phyloP scores from a whole-genome alignment of 768 basidiomycete genomes.

The Hygrocybe coccinea region DNA sequence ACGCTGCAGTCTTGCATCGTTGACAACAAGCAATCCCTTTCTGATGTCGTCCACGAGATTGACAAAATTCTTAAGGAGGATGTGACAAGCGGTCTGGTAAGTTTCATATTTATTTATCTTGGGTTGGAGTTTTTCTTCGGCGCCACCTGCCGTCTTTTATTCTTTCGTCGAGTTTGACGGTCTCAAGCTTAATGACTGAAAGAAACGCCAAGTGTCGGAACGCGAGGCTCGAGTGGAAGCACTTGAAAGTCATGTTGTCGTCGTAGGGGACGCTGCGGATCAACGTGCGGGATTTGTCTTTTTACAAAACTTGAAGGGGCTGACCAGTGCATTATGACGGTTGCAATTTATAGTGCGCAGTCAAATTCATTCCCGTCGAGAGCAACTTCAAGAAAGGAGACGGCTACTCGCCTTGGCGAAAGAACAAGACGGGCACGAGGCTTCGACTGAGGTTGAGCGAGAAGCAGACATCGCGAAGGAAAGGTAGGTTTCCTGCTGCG shows the following conservation, averaged over 20 bases:
- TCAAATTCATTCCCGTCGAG: constrained; percentile 26
- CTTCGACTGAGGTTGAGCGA: constrained; percentile 18
- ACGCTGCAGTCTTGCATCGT: constrained; percentile 48
- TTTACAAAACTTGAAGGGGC: not conserved
- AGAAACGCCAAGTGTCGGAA: constrained; percentile 70
- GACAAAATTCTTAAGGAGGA: constrained; percentile 46
- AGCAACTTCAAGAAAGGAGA: constrained; percentile 35
- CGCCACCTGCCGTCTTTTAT: constrained; percentile 12
- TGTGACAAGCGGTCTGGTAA: constrained; percentile 37
- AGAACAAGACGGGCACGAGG: constrained; percentile 34
- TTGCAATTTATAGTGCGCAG: constrained; percentile 24
- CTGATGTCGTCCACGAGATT: constrained; percentile 44
- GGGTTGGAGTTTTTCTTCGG: constrained; percentile 3
- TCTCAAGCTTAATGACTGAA: constrained; percentile 28
- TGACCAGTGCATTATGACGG: not conserved
- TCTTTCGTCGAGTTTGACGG: constrained; percentile 9
- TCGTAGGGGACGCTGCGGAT: constrained; percentile 40
- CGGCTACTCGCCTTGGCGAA: constrained; percentile 42
- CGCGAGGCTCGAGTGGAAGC: constrained; percentile 52
- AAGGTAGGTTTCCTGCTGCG: constrained; percentile 28
- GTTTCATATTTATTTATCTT: constrained; percentile 16
- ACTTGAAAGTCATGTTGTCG: constrained; percentile 40
- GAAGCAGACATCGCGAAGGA: constrained; percentile 36
- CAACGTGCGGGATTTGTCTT: constrained; percentile 38
- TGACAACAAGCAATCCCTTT: constrained; percentile 48